phyloP scores from a whole-genome alignment of 805 yeast species.

The Pichia kluyveri region DNA sequence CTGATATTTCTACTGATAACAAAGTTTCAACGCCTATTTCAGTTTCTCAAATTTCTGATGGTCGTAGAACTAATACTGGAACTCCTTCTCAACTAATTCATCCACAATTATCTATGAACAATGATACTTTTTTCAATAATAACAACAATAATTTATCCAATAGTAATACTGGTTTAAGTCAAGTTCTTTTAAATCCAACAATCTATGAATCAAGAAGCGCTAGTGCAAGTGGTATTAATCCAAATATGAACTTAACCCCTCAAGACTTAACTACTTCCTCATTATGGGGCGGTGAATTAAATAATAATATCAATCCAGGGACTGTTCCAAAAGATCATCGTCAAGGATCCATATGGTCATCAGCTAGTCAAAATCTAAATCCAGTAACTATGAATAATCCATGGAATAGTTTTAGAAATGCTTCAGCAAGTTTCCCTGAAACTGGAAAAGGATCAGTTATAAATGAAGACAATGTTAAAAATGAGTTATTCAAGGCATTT shows the following conservation, averaged over 20 bases:
- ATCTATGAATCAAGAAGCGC: neutral
- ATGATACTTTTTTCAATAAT: too few species aligned
- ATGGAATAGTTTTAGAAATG: conserved; percentile 1
- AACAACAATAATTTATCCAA: too few species aligned
- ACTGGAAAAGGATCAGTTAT: neutral
- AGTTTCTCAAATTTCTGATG: too few species aligned
- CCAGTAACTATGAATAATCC: neutral
- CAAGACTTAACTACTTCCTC: neutral
- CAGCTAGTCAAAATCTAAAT: neutral
- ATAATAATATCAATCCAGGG: neutral
- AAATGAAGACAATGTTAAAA: conserved; percentile 31
- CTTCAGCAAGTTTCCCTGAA: neutral
- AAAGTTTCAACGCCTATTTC: too few species aligned
- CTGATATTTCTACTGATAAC: too few species aligned
- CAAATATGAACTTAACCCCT: neutral
- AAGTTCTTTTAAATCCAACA: too few species aligned
- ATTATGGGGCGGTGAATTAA: neutral
- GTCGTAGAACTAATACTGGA: too few species aligned
- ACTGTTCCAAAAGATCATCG: neutral
- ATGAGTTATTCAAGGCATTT: conserved; percentile 34
- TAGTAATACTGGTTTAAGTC: too few species aligned
- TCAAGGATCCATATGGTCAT: conserved; percentile 19
- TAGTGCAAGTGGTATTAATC: neutral
- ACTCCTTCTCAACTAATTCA: too few species aligned
- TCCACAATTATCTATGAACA: too few species aligned